Evolutionary conservation across 2,329 filamentous ascomycete species (phyloP), one percentile per base, ranked within the genome.

Genomic region (Helotiales sp.): DNA sequence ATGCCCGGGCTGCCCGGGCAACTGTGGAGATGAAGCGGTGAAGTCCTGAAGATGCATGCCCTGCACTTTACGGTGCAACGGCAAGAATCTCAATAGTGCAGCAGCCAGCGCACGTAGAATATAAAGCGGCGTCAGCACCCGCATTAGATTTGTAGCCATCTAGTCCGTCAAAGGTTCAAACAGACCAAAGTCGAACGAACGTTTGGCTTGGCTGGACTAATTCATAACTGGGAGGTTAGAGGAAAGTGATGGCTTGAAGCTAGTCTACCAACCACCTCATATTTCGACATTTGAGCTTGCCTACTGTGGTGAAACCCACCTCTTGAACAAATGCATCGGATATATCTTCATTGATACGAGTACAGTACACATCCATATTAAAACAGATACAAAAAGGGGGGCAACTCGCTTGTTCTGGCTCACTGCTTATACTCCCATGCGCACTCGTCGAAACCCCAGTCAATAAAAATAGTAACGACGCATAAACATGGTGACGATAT

Each of bases 21-120:
- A 17, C 24, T 28, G 34, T 40, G 3, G 22, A 10, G 6, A 2
- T 30, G 49, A n/a, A 52, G 24, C 13, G 49, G 49, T 52, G 49
- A 52, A n/a, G 22, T 50, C 10, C 7, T 50, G 24, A 17, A 30
- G 49, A 52, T 30, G 49, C 24, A 28, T 15, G 49, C 40, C 40
- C 17, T 11, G 17, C 40, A 20, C 30, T 11, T 11, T 11, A 34
- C 30, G 30, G 11, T 34, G 30, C 30, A 11, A 34, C 17, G 40
- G n/a, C 6, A 45, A n/a, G n/a, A 20, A 37, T 7, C 37, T 57
- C 52, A 34, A 24, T 57, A 57, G 52, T 57, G 30, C 10, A 4
- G 30, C 52, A 57, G 52, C 52, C 30, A 57, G 11, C 28, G 20
- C 52, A 37, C n/a, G 30, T 57, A 57, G 52, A 20, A 57, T 11